Conservation (phyloP, 176 grass and related monocot species). For the Alloteropsis semialata region DNA sequence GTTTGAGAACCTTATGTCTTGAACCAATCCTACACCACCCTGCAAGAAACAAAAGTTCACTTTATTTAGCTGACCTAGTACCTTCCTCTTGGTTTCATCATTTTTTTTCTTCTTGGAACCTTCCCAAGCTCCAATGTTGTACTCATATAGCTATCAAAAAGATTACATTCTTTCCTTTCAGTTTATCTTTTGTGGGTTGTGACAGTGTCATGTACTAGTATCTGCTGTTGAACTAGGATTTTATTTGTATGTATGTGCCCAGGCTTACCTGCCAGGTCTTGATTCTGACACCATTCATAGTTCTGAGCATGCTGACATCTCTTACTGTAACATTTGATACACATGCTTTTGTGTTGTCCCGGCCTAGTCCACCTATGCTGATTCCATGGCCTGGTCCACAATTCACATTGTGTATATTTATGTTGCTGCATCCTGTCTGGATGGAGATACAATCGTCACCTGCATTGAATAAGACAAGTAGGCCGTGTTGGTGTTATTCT, state of each 20-base stretch:
- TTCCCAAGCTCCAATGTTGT: background rate
- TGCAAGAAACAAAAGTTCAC: constrained; percentile 38
- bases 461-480: constrained; percentile 43
- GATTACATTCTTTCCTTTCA: background rate
- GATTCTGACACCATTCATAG: constrained; percentile 95
- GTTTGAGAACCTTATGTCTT: constrained; percentile 83
- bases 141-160: background rate
- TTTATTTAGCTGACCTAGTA: constrained; percentile 30
- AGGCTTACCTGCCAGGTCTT: constrained; percentile 98
- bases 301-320: constrained; percentile 86
- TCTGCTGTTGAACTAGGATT: constrained; percentile 15
- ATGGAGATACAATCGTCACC: constrained; percentile 96
- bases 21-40: constrained; percentile 81
- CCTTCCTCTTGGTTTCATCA: background rate
- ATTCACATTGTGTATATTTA: constrained; percentile 89
- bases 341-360: constrained; percentile 95
- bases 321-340: constrained; percentile 96
- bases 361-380: constrained; percentile 95
- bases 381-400: constrained; percentile 99
- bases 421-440: constrained; percentile 92
- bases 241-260: constrained; percentile 19
- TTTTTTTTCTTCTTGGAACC: constrained; percentile 6
- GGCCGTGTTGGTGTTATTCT: constrained; percentile 3
- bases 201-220: background rate
- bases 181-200: background rate